Base-by-base conservation (phyloP, 2,329 filamentous ascomycete species). In the Domatiomyces catenatus region DNA sequence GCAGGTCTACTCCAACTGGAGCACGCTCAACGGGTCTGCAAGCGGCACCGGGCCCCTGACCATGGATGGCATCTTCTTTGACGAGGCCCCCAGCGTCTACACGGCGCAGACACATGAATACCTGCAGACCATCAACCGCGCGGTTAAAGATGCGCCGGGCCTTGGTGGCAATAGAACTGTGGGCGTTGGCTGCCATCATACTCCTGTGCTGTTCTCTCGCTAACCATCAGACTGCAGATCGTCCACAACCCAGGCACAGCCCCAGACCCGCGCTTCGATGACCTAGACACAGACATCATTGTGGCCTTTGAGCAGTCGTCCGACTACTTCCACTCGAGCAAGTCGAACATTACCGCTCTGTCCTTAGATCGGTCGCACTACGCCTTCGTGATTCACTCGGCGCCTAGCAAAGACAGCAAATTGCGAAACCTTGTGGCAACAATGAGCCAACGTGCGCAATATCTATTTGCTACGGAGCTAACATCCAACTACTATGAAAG, bases 241-340 rank as follows among this genome's bases (percentile, higher is more conserved):
- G 63, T 71, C 32, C 68, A 71, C 58, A 73, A 73, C 52, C 71
- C 71, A 3, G 71, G 71, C 18, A 64, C 66, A 4, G 62, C 71
- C 8, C 66, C 69, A 2, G 65, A 67, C 51, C 58, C 63, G 48
- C 63, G 61, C 36, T 72, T 69, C 58, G 62, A 69, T 49, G 26
- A 42, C 24, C 55, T 62, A 32, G 62, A 61, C 1, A 67, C 69
- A 22, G 69, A 73, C 60, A 69, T 66, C 53, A 66, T 71, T 6
- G 68, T 72, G 32, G 67, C 70, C 12, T 73, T 73, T 49, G 71
- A 73, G 60, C 66, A 60, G 43, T 62, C 65, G 8, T 71, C 68
- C 52, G 56, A 59, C 20, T 66, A 63, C n/a, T 70, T 67, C 58
- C 59, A 65, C 42, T 58, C 64, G 42, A 59, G 24, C 63, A 63